Base-by-base conservation (phyloP, 345 rosid genomes). In the Brassica cretica region DNA sequence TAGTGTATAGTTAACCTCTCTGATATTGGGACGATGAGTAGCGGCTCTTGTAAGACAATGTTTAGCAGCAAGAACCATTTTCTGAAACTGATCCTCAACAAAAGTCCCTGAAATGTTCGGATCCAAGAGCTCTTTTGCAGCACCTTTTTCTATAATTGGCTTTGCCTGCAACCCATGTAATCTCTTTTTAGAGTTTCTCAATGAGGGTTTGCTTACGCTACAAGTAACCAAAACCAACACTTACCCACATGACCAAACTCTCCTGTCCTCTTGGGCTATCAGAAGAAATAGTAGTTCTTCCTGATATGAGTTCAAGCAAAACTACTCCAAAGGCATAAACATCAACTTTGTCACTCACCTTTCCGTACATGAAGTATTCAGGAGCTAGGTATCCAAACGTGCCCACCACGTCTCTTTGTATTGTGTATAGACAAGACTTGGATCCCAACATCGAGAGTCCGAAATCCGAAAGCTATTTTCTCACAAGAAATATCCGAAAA, bases 331-430 rank as follows among this genome's bases (percentile, higher is more conserved):
- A 95, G 75, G 99, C 93, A 44, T 95, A 95, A 70, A 93, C 93
- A 74, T 95, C 99, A 24, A 93, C 82, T 88, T 90, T 92, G 82
- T 93, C 88, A 32, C 99, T 95, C 19, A 93, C 87, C 85, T 93
- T 93, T 18, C 99, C 99, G 10, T 86, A 92, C 99, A 95, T 93
- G 58, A 95, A 95, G 78, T 93, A 95, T 67, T 93, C 99, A 11
- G 98, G 99, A 61, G 99, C 99, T 67, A 95, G 91, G 79, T 95
- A 95, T 41, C 99, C 99, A 72, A 95, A 95, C 46, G 99, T 95
- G 59, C 99, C 98, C 16, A 93, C 96, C 29, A 93, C 84, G 7
- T 93, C 94, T 7, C 76, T 76, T 83, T 84, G 86, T 55, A 85
- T 90, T 2, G 88, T 81, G 71, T 82, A 93, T 24, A 86, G 81